Evolutionary conservation across 2,329 filamentous ascomycete genomes (phyloP), one percentile per base, ranked within the genome.

Genomic region (Fonsecaea erecta): DNA sequence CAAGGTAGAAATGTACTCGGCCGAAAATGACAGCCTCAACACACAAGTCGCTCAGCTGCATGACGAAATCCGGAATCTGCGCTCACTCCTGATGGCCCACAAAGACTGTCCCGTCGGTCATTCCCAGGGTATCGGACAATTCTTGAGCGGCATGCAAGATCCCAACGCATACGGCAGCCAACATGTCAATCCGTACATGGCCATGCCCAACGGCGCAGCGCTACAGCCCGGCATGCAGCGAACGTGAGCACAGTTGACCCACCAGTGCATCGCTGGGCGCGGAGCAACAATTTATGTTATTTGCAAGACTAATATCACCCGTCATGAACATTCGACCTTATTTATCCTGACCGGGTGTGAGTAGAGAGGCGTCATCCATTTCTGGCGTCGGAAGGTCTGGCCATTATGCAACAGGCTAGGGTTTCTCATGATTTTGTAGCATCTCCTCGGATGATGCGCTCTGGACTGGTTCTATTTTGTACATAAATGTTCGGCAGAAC

Each of bases 101-200:
- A 98, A 98, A 76, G 94, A 98, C 76, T 98, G 95, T 72, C 92
- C 94, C 0, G 90, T 98, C 7, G 93, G 93, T 2, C 91, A 96
- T 75, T 89, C 92, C 52, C 93, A 97, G 77, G 90, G 90, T 2
- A 67, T 72, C 30, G 66, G 68, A 2, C 68, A 72, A 58, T 72
- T 72, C 52, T 81, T 95, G 18, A 75, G 74, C 30, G 75, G 77
- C 18, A 72, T 79, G 35, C 70, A 77, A 56, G 78, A 78, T 60
- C 68, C 68, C 7, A 72, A 62, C 63, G 68, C 59, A 4, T 73
- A 69, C 52, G 77, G 73, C 56, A 70, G 70, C 53, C 72, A 68
- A 28, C 78, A 80, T 21, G 74, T 75, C 21, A 78, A 80, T 63
- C 78, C 77, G 3, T 80, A 80, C 69, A 79, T 81, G 72, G 71